Conservation (phyloP, 352 stramenopile genomes). For the Elongisporangium undulatum region DNA sequence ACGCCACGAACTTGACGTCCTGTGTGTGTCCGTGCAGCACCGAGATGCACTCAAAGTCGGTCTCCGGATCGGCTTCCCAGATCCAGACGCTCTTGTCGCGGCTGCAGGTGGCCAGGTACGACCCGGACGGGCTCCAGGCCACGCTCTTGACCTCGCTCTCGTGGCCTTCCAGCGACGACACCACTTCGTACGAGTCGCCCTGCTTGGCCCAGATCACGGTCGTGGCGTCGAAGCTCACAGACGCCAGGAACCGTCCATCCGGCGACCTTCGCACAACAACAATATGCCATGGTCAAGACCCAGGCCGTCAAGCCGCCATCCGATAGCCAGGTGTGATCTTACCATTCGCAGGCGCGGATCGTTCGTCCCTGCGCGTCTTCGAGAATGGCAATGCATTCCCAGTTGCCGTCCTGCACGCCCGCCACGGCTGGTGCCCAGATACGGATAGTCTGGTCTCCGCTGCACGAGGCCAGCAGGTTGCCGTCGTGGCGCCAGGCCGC, state of each 20-base stretch:
- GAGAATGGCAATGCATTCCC: conserved; percentile 90
- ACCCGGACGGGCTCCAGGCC: conserved; percentile 91
- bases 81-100: conserved; percentile 99
- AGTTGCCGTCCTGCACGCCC: conserved; percentile 27
- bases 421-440: conserved; percentile 55
- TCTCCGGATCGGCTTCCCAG: conserved; percentile 94
- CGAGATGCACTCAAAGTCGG: conserved; percentile 97
- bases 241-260: conserved; percentile 86
- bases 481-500: conserved; percentile 87
- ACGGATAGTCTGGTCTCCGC: conserved; percentile 86
- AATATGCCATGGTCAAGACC: conserved; percentile 3
- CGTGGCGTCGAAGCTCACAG: conserved; percentile 96
- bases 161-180: conserved; percentile 96
- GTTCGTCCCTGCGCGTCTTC: conserved; percentile 94
- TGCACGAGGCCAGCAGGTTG: conserved; percentile 86
- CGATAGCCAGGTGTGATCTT: conserved; percentile 1
- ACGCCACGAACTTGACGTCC: conserved; percentile 96
- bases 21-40: conserved; percentile 95
- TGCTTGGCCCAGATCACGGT: conserved; percentile 94
- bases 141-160: conserved; percentile 98
- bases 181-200: conserved; percentile 88
- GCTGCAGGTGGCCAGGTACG: conserved; percentile 95
- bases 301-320: too few species aligned
- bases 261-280: conserved; percentile 39
- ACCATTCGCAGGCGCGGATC: conserved; percentile 95